Conservation (phyloP, 306 rosid genomes). For the Castanospermum australe region DNA sequence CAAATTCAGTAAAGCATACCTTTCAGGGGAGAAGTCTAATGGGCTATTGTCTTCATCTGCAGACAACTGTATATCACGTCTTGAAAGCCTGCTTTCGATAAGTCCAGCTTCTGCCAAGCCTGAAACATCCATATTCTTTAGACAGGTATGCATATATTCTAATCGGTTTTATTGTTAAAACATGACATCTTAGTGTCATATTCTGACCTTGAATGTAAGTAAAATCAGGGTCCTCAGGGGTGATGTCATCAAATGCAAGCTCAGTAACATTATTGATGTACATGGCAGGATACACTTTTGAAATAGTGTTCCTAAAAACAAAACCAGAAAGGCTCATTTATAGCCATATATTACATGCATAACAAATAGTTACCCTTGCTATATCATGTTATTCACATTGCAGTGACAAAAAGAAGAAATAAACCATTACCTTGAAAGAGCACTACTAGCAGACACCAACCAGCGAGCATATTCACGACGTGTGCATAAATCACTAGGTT, state of each 20-base stretch:
- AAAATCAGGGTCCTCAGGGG: slow-evolving; percentile 90
- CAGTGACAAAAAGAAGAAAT: slow-evolving; percentile 8
- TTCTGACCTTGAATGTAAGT: slow-evolving; percentile 86
- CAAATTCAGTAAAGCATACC: slow-evolving; percentile 44
- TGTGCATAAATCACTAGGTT: slow-evolving; percentile 83
- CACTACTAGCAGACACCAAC: slow-evolving; percentile 92
- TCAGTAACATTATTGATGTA: slow-evolving; percentile 85
- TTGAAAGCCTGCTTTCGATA: slow-evolving; percentile 91
- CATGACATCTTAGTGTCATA: background rate
- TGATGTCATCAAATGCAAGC: slow-evolving; percentile 92
- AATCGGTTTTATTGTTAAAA: slow-evolving; percentile 7
- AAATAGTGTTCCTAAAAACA: slow-evolving; percentile 63
- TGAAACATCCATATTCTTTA: slow-evolving; percentile 37
- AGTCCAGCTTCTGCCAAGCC: slow-evolving; percentile 99
- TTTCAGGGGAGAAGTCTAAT: slow-evolving; percentile 73
- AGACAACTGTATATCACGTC: slow-evolving; percentile 62
- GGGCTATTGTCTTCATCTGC: slow-evolving; percentile 62
- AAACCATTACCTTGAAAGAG: slow-evolving; percentile 78
- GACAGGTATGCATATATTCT: slow-evolving; percentile 12
- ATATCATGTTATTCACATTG: slow-evolving; percentile 8
- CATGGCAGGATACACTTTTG: slow-evolving; percentile 98
- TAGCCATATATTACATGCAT: slow-evolving; percentile 11
- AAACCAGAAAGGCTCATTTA: slow-evolving; percentile 22
- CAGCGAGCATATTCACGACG: slow-evolving; percentile 98
- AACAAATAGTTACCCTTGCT: background rate